Evolutionary conservation across 768 basidiomycete genomes (phyloP), one percentile per base, ranked within the genome.

Genomic region (Leucosporidium scottii): DNA sequence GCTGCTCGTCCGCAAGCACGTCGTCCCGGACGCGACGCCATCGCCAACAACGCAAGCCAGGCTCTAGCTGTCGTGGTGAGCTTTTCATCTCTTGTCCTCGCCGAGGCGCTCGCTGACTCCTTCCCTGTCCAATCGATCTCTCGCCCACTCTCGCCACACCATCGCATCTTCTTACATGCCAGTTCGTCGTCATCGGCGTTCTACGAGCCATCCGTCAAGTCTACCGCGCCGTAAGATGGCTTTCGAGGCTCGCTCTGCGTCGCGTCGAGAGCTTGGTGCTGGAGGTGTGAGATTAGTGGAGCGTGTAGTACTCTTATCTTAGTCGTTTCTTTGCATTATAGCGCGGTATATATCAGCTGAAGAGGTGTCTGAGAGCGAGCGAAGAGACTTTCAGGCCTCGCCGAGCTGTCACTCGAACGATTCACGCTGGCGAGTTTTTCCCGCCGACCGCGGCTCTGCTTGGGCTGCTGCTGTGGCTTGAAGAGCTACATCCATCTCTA

Each of bases 181-280:
- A 70, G 69, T 59, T 71, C 23, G 51, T 71, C 25, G 31, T 65
- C 8, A 8, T 67, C 7, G 70, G 70, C 7, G 31, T 67, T 25
- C 23, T 64, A 15, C 31, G 49, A 15, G 56, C 59, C 4, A 30
- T 71, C 0, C 21, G 63, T 12, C 51, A 58, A n/a, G 51, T 55
- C 0, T 71, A 67, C 28, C 54, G 63, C 2, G 63, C 59, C 2
- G 66, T 67, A 13, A 34, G 49, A 20, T 71, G 66, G 66, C 13
- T 47, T 2, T 58, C 63, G 30, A 59, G 44, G 31, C 17, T 34
- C 7, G 44, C 36, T 0, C 34, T 71, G 31, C 18, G 28, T 0
- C 25, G 63, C 9, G 39, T 71, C n/a, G 70, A 71, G 63, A 66
- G 67, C 15, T 49, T 71, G 5, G 70, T 67, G 7, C 39, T 71